Percentiles rank a stretch among this genome's conserved stretches.
These are phyloP conservation scores for Leccinum variabile DNA, from an alignment of 1,284 basidiomycete species.

Conservation along the genomic window DNA sequence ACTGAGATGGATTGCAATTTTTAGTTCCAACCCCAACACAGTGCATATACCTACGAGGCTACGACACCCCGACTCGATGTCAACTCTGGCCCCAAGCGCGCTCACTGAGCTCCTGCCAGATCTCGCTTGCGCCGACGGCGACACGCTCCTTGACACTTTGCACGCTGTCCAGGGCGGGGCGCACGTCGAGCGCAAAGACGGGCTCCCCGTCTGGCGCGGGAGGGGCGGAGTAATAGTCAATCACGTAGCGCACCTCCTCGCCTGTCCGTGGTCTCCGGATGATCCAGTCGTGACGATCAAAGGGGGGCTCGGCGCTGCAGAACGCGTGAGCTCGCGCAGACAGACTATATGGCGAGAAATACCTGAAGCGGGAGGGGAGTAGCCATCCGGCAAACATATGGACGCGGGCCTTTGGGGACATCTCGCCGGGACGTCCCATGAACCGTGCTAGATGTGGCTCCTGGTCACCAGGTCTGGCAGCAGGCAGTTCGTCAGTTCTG, in stretches of 20 bases:
- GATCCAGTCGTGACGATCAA: constrained; percentile 99
- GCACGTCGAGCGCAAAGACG: constrained; percentile 89
- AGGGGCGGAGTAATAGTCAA: constrained; percentile 94
- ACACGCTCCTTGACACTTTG: constrained; percentile 73
- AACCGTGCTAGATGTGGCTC: constrained; percentile 79
- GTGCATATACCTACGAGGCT: constrained; percentile 6
- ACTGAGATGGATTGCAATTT: too few relatives aligned
- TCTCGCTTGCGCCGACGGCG: constrained; percentile 67
- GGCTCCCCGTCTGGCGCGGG: constrained; percentile 84
- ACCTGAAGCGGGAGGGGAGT: constrained; percentile 90
- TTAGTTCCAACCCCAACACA: too few relatives aligned
- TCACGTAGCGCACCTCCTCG: constrained; percentile 88
- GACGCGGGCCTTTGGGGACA: constrained; percentile 86
- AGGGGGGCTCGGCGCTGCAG: constrained; percentile 83
- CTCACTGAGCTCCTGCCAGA: constrained; percentile 50
- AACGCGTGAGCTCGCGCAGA: constrained; percentile 13
- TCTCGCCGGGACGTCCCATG: constrained; percentile 87
- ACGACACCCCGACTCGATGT: constrained; percentile 7
- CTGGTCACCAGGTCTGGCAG: constrained; percentile 41
- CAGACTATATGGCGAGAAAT: constrained; percentile 32
- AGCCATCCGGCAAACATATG: constrained; percentile 85
- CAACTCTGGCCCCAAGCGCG: constrained; percentile 29
- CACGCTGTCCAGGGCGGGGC: constrained; percentile 83
- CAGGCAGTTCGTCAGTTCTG: background rate
- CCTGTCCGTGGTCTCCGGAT: constrained; percentile 74